phyloP scores from a whole-genome alignment of 768 basidiomycete species.

The Dioszegia aurantiaca region DNA sequence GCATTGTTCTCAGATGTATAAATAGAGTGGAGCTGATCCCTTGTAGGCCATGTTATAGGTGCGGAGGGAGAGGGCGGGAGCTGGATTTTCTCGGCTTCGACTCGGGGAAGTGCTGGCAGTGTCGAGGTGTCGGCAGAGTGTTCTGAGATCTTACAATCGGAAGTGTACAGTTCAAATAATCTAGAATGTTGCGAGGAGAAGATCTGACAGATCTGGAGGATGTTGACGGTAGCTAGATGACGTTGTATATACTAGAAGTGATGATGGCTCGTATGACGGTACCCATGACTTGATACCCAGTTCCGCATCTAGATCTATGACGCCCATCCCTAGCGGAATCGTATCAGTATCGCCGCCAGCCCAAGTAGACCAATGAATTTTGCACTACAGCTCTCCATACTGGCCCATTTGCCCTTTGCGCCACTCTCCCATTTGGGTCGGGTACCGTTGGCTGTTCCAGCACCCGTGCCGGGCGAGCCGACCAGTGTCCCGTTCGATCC shows the following conservation, averaged over 20 bases:
- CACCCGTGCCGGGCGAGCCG: neutral
- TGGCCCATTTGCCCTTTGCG: neutral
- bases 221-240: no score
- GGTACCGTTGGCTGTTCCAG: neutral
- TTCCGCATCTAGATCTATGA: no score
- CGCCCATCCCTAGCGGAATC: no score
- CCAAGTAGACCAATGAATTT: no score
- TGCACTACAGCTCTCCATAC: no score
- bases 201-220: no score
- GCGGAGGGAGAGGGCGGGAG: conserved; percentile 40
- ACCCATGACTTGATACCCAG: no score
- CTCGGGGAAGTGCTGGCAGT: conserved; percentile 33
- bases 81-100: conserved; percentile 40
- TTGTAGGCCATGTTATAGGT: conserved; percentile 32
- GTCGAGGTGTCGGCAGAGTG: conserved; percentile 38
- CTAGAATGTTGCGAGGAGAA: no score
- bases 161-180: no score
- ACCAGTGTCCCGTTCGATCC: conserved; percentile 23
- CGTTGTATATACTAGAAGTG: no score
- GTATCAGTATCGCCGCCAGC: neutral
- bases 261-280: no score
- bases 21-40: neutral
- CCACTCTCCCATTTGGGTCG: conserved; percentile 12
- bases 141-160: conserved; percentile 16
- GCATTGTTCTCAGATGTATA: conserved; percentile 4